phyloP scores from a whole-genome alignment of 116 monocot genomes.

The Iris pallida region DNA sequence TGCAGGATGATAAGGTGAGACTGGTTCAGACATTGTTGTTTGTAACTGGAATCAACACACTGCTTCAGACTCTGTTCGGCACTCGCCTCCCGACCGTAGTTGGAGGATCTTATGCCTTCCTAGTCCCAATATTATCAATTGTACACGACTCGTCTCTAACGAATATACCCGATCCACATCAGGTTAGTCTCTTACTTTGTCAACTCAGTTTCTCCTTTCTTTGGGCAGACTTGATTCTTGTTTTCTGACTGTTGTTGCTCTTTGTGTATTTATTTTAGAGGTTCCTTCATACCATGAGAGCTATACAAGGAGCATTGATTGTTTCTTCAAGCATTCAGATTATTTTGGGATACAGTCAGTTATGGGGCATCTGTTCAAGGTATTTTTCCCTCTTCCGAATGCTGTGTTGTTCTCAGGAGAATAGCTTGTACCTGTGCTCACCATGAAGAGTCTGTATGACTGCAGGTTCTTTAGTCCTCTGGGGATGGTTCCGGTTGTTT shows the following conservation, averaged over 20 bases:
- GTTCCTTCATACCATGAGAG: constrained; percentile 90
- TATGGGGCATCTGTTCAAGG: constrained; percentile 97
- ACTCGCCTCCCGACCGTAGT: constrained; percentile 87
- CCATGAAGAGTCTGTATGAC: constrained; percentile 4
- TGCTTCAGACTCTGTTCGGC: constrained; percentile 89
- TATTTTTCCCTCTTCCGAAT: constrained; percentile 9
- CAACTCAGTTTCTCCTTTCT: not conserved
- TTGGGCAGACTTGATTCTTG: not conserved
- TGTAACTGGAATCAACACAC: constrained; percentile 81
- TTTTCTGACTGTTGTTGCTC: not conserved
- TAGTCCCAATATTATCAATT: constrained; percentile 81
- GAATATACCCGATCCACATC: constrained; percentile 53
- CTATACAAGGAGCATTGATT: constrained; percentile 89
- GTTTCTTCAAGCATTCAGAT: constrained; percentile 93
- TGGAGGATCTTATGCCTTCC: constrained; percentile 83
- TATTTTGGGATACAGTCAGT: constrained; percentile 86
- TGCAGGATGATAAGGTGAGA: constrained; percentile 84
- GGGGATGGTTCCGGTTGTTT: constrained; percentile 86
- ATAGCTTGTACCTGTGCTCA: not conserved
- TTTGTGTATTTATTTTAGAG: constrained; percentile 39
- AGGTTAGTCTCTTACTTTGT: constrained; percentile 30
- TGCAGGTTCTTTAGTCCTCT: constrained; percentile 86
- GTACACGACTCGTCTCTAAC: constrained; percentile 51
- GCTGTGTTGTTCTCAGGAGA: not conserved
- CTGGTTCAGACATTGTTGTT: constrained; percentile 87